phyloP scores from a whole-genome alignment of 768 basidiomycete species.

The Pleurotus giganteus region DNA sequence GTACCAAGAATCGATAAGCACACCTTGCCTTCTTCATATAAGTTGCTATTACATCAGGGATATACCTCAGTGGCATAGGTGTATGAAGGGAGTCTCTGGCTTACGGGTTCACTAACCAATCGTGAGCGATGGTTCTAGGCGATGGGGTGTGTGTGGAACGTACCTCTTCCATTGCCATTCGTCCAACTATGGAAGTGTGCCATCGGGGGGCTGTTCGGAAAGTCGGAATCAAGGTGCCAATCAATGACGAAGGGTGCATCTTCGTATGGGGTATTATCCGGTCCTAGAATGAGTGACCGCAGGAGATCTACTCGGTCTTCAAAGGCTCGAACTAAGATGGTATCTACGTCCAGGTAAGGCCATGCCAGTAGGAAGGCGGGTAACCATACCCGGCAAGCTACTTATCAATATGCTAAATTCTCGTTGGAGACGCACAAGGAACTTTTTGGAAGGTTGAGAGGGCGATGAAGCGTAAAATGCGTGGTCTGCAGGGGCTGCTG shows the following conservation, averaged over 20 bases:
- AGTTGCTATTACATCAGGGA: conserved; percentile 48
- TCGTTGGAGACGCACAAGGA: conserved; percentile 71
- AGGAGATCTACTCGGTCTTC: conserved; percentile 88
- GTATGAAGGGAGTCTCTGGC: conserved; percentile 22
- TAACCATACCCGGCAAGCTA: conserved; percentile 76
- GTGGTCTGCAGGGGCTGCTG: conserved; percentile 79
- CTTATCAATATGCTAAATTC: conserved; percentile 80
- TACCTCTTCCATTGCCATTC: conserved; percentile 87
- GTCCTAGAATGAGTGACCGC: conserved; percentile 87
- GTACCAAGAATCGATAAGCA: conserved; percentile 90
- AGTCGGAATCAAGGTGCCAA: conserved; percentile 85
- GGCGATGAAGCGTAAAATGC: conserved; percentile 66
- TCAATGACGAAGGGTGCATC: conserved; percentile 96
- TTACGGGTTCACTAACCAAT: conserved; percentile 78
- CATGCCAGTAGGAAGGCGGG: neutral
- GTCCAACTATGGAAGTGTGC: conserved; percentile 95
- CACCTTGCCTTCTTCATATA: conserved; percentile 96
- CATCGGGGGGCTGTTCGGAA: conserved; percentile 76
- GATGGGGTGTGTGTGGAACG: conserved; percentile 17
- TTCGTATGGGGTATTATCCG: conserved; percentile 92
- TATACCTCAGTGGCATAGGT: neutral
- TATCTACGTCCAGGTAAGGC: conserved; percentile 45
- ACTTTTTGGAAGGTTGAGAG: conserved; percentile 67
- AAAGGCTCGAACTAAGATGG: conserved; percentile 86
- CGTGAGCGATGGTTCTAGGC: conserved; percentile 8